These are phyloP conservation scores for Xylaria scruposa DNA, from an alignment of 495 filamentous ascomycete genomes.

Conservation along the genomic window DNA sequence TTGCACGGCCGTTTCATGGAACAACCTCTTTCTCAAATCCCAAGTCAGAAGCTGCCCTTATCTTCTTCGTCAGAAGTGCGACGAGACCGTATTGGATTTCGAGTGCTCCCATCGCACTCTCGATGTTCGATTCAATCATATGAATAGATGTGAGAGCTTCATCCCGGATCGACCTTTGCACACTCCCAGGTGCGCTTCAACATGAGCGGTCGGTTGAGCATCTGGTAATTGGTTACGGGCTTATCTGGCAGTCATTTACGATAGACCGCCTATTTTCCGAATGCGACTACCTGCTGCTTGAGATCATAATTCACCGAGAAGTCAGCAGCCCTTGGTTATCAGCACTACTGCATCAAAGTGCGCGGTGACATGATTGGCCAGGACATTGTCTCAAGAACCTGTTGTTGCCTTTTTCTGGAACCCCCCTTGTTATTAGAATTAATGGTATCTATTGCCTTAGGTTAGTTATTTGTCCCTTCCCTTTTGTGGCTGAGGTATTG, in stretches of 20 bases:
- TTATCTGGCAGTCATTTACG: no score
- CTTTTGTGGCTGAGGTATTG: no score
- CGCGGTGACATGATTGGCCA: background rate
- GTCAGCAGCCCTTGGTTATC: background rate
- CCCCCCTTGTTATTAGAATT: no score
- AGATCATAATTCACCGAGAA: no score
- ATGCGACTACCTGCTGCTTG: no score
- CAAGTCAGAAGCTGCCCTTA: background rate
- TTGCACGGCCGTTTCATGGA: no score
- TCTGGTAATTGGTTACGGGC: no score
- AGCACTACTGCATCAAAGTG: background rate
- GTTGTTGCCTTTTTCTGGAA: no score
- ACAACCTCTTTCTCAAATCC: background rate
- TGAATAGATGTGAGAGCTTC: background rate
- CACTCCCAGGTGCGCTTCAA: background rate
- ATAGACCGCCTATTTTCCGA: no score
- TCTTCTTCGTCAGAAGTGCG: background rate
- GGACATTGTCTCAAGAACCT: no score
- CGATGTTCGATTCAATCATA: background rate
- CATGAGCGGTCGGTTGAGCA: background rate
- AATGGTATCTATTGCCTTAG: no score
- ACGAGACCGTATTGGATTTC: background rate
- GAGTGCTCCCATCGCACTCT: background rate
- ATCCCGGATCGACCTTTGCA: background rate
- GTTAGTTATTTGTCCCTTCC: no score